Evolutionary conservation across 768 basidiomycete species (phyloP), one percentile per base, ranked within the genome.

Genomic region (Phlebiopsis flavidoalba): DNA sequence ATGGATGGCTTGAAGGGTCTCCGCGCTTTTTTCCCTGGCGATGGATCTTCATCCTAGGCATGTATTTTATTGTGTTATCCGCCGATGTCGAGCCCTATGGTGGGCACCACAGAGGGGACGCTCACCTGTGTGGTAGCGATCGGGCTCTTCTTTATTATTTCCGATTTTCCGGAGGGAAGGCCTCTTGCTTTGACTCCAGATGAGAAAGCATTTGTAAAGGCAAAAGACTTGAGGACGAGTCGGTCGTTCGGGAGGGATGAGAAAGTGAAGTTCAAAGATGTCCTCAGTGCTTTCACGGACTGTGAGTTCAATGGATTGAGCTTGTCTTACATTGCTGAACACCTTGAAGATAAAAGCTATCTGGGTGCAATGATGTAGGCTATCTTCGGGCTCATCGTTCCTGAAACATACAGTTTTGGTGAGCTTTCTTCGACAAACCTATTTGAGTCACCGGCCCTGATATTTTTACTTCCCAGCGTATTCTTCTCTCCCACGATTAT

Each of bases 91-190:
- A 21, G 2, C 22, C 1, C 17, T 47, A 33, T 26, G 35, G 19
- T 14, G 35, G 35, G 26, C 36, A 2, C 51, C 11, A 24, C 40
- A 71, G 75, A 77, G 67, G 77, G 77, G 1, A 35, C 71, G 3
- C 62, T 73, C 50, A 79, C 77, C 4, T 70, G 69, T 15, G 62
- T 77, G 7, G 66, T 72, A 45, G 74, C 73, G 5, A 43, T 69
- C 48, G 52, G 65, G 14, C 64, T 72, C 8, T 75, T 64, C 69
- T 74, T 73, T 65, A 26, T 75, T 54, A 67, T 77, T 49, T 71
- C 77, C 1, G 67, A 72, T 49, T 70, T 72, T 55, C 73, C 75
- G 0, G 66, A 69, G 47, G 26, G n/a, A n/a, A 67, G 69, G 17
- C 70, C 69, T 5, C 63, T 62, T 35, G 77, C 75, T 70, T 66